Percentiles rank a stretch among this genome's conserved stretches.
Evolutionary conservation across 768 basidiomycete genomes (phyloP).

Genomic region (Coprinopsis marcescibilis): DNA sequence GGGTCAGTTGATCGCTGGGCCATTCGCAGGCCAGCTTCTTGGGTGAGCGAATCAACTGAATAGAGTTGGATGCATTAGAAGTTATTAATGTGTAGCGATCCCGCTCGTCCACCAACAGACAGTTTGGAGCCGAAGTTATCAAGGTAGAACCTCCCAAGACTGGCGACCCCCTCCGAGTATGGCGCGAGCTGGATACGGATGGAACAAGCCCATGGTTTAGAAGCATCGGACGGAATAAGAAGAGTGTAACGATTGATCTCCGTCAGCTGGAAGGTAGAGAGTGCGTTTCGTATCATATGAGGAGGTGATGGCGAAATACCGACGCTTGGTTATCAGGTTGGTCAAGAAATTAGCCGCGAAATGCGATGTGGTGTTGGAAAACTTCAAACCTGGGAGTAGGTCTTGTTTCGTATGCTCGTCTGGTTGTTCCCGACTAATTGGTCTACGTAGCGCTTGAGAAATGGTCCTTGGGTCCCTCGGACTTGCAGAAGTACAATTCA

Average conservation of each 20-base stretch:
- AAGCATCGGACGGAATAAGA: conserved; percentile 68
- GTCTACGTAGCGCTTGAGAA: conserved; percentile 52
- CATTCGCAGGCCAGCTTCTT: conserved; percentile 67
- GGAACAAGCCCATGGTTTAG: conserved; percentile 73
- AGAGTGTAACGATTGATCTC: conserved; percentile 64
- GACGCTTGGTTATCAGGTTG: conserved; percentile 32
- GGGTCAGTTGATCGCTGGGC: conserved; percentile 67
- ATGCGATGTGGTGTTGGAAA: conserved; percentile 65
- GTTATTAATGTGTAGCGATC: too few relatives aligned
- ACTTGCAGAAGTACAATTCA: conserved; percentile 69
- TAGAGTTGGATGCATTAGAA: background rate
- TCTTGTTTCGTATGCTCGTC: conserved; percentile 10
- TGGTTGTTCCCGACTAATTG: conserved; percentile 1
- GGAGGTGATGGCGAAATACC: background rate
- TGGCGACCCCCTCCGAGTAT: conserved; percentile 65
- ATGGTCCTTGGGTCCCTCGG: conserved; percentile 57
- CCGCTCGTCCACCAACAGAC: conserved; percentile 28
- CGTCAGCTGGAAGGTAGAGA: conserved; percentile 30
- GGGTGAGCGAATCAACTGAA: conserved; percentile 35
- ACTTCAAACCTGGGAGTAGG: conserved; percentile 73
- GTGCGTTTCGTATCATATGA: conserved; percentile 18
- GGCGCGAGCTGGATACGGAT: conserved; percentile 66
- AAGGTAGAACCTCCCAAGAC: conserved; percentile 60
- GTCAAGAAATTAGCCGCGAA: conserved; percentile 55
- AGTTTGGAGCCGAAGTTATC: conserved; percentile 70